Base-by-base conservation (phyloP, 495 filamentous ascomycete genomes). In the Penicillium ochrochloron region DNA sequence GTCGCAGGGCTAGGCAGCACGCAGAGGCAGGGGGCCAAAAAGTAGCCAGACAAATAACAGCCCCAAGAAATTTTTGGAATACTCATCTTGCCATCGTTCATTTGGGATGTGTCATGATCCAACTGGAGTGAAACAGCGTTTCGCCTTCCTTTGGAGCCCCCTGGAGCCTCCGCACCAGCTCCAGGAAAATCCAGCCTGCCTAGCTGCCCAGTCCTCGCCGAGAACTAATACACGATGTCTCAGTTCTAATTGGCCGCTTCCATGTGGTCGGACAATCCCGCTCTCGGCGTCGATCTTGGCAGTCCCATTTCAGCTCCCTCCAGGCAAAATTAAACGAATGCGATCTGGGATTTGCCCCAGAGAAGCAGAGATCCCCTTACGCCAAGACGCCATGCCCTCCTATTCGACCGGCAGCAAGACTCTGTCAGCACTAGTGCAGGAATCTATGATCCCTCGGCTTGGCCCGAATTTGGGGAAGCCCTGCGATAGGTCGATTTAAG, bases 241-340 rank as follows among this genome's bases (percentile, higher is more conserved):
- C 48, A 29, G 23, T 11, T 29, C 14, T 25, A 27, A 27, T 51
- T 51, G 48, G 25, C 6, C 48, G 23, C 0, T 10, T 9, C 1
- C 19, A 23, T 1, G 21, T 27, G 23, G 23, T 29, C 25, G 25
- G 48, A 17, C 23, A 17, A 55, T 35, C 29, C 53, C n/a, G 15
- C 19, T 60, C 41, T 29, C 21, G 27, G 17, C 46, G 29, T 51
- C 12, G 17, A 39, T 23, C 58, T 60, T 60, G 58, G 58, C 58
- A 51, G 19, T 2, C 10, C 57, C 42, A 9, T 27, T 23, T 17
- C 41, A 14, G 41, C 10, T 31, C 29, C 19, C 58, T 51, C 58
- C 21, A 2, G 58, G 58, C 17, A 60, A 51, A 14, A 51, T 50
- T 60, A 52, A 42, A 60, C 58, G 58, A 60, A 37, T 50, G 42